A percentile compares a stretch with the other conserved stretches of the same genome.
These are phyloP conservation scores for Epithemia pelagica DNA, from an alignment of 108 stramenopile species.

Conservation along the genomic window DNA sequence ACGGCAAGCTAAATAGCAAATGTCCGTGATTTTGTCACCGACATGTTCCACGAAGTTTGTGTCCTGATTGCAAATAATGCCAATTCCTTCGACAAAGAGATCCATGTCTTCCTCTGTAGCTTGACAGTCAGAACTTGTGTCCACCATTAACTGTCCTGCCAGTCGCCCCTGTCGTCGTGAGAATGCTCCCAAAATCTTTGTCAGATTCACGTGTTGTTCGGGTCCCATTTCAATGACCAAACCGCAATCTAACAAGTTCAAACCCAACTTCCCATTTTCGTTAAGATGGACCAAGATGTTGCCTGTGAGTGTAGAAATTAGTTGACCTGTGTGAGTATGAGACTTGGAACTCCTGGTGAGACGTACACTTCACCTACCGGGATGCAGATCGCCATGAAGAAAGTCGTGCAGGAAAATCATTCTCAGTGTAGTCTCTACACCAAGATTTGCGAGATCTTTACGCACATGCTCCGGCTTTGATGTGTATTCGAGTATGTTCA, in stretches of 20 bases:
- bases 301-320: slow-evolving; percentile 29
- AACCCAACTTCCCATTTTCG: slow-evolving; percentile 39
- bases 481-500: slow-evolving; percentile 65
- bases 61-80: slow-evolving; percentile 53
- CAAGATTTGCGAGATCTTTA: slow-evolving; percentile 58
- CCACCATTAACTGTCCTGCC: slow-evolving; percentile 82
- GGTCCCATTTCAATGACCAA: slow-evolving; percentile 84
- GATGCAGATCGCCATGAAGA: slow-evolving; percentile 78
- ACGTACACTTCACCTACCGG: slow-evolving; percentile 42
- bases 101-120: slow-evolving; percentile 59
- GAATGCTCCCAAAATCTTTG: slow-evolving; percentile 80
- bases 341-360: background rate
- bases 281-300: slow-evolving; percentile 73
- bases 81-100: slow-evolving; percentile 71
- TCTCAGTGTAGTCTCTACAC: slow-evolving; percentile 74
- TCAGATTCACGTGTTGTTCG: slow-evolving; percentile 69
- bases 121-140: slow-evolving; percentile 66
- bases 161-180: slow-evolving; percentile 66
- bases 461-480: slow-evolving; percentile 32
- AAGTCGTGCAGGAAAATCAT: slow-evolving; percentile 82
- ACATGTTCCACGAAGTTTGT: slow-evolving; percentile 82
- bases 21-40: slow-evolving; percentile 82
- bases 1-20: slow-evolving; percentile 76
- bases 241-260: slow-evolving; percentile 76
- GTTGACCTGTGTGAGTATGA: background rate